Evolutionary conservation across 495 filamentous ascomycete species (phyloP).

Genomic region (Friedmanniomyces simplex): DNA sequence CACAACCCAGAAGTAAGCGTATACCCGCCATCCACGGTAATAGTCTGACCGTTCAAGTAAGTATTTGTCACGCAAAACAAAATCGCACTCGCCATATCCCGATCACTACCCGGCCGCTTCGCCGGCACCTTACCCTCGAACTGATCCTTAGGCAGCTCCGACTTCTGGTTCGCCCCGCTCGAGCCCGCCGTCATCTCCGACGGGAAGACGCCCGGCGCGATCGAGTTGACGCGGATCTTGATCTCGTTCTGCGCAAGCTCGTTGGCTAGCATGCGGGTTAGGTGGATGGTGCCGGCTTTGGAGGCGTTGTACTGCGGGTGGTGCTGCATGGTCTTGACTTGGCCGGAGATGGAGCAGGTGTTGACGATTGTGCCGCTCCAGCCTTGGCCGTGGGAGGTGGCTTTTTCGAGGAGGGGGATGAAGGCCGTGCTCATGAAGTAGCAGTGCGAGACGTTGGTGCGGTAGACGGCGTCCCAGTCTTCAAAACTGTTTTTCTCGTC

Average conservation of each 20-base stretch:
- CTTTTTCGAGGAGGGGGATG: slow-evolving; percentile 25
- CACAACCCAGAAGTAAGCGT: not conserved
- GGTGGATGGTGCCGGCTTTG: slow-evolving; percentile 25
- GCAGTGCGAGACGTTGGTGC: slow-evolving; percentile 22
- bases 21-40: slow-evolving; percentile 47
- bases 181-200: slow-evolving; percentile 46
- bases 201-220: slow-evolving; percentile 46
- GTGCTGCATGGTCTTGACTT: slow-evolving; percentile 23
- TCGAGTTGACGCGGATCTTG: slow-evolving; percentile 33
- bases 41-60: slow-evolving; percentile 60
- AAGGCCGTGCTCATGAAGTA: slow-evolving; percentile 26
- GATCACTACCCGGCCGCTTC: slow-evolving; percentile 53
- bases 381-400: slow-evolving; percentile 16
- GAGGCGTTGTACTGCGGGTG: slow-evolving; percentile 27
- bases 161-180: slow-evolving; percentile 53
- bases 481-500: slow-evolving; percentile 15
- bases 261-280: slow-evolving; percentile 25
- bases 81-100: slow-evolving; percentile 62
- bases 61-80: slow-evolving; percentile 55
- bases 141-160: slow-evolving; percentile 48
- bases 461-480: slow-evolving; percentile 25
- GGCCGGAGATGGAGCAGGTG: slow-evolving; percentile 25
- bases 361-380: slow-evolving; percentile 25
- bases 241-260: slow-evolving; percentile 22
- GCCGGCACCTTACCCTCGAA: slow-evolving; percentile 48